Evolutionary conservation across 2,329 filamentous ascomycete species (phyloP).

Genomic region (Bipolaris cookei): DNA sequence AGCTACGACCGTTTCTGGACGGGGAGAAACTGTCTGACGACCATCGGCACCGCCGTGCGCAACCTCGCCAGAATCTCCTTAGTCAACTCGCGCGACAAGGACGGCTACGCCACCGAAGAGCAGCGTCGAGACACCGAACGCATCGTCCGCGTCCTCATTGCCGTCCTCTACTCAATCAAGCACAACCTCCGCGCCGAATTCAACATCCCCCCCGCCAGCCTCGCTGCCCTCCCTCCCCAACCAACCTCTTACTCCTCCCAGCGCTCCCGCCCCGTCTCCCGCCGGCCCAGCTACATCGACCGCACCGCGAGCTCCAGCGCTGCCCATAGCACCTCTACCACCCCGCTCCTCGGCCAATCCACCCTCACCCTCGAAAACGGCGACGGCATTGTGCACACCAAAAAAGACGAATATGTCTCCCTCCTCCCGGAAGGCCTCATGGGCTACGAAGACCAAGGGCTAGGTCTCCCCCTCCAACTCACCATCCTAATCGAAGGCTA

Average conservation of each 20-base stretch:
- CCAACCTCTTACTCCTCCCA: slow-evolving; percentile 22
- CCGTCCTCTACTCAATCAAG: slow-evolving; percentile 68
- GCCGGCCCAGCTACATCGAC: slow-evolving; percentile 40
- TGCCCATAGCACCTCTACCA: slow-evolving; percentile 21
- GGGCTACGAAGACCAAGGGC: slow-evolving; percentile 63
- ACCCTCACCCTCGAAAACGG: slow-evolving; percentile 30
- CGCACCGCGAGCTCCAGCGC: slow-evolving; percentile 13
- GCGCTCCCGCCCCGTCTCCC: slow-evolving; percentile 24
- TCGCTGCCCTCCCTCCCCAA: slow-evolving; percentile 29
- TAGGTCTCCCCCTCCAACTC: slow-evolving; percentile 66
- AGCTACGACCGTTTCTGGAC: slow-evolving; percentile 71
- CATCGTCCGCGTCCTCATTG: slow-evolving; percentile 64
- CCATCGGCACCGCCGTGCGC: slow-evolving; percentile 63
- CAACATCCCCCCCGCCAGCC: slow-evolving; percentile 49
- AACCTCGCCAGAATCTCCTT: slow-evolving; percentile 65
- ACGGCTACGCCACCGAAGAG: slow-evolving; percentile 28
- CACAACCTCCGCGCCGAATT: slow-evolving; percentile 70
- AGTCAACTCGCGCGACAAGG: slow-evolving; percentile 51
- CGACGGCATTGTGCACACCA: slow-evolving; percentile 40
- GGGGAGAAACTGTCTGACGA: slow-evolving; percentile 63
- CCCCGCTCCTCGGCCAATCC: slow-evolving; percentile 29
- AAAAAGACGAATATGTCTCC: slow-evolving; percentile 57
- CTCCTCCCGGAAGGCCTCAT: slow-evolving; percentile 59
- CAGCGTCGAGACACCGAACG: slow-evolving; percentile 65
- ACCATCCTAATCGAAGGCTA: slow-evolving; percentile 66